Evolutionary conservation across 805 yeast genomes (phyloP).

Genomic region (Wickerhamomyces alni): DNA sequence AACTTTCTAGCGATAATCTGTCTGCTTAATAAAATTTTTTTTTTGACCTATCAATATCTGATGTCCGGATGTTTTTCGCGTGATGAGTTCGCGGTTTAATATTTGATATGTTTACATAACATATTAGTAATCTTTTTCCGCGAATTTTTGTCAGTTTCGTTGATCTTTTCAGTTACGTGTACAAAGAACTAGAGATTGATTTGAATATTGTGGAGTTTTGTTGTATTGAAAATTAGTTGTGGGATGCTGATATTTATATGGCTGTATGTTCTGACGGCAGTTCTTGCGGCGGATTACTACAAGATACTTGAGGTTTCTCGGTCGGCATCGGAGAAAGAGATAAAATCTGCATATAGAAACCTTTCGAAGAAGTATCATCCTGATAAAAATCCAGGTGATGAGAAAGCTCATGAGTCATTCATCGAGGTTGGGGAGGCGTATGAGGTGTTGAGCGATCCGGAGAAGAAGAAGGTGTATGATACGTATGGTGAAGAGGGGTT

Average conservation of each 20-base stretch:
- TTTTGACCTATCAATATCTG: not conserved
- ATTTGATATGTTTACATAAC: too few relatives aligned
- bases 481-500: conserved; percentile 72
- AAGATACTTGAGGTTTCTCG: conserved; percentile 61
- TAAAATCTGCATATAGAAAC: conserved; percentile 78
- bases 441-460: conserved; percentile 70
- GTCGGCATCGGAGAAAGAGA: conserved; percentile 71
- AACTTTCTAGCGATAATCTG: too few relatives aligned
- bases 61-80: not conserved
- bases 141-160: too few relatives aligned
- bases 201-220: too few relatives aligned
- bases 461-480: conserved; percentile 66
- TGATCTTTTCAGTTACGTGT: too few relatives aligned
- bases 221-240: too few relatives aligned
- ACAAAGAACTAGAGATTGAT: too few relatives aligned
- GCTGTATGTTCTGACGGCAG: not conserved
- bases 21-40: not conserved
- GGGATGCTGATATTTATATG: too few relatives aligned
- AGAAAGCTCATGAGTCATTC: conserved; percentile 78
- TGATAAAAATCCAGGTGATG: conserved; percentile 82
- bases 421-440: conserved; percentile 92
- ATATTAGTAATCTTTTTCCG: too few relatives aligned
- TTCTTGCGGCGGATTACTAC: conserved; percentile 43
- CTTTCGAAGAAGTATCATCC: conserved; percentile 88
- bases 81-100: too few relatives aligned